Percentiles rank a stretch among this genome's conserved stretches.
Conservation (phyloP, 2,329 filamentous ascomycete species). For the Lasiodiplodia citricola region DNA sequence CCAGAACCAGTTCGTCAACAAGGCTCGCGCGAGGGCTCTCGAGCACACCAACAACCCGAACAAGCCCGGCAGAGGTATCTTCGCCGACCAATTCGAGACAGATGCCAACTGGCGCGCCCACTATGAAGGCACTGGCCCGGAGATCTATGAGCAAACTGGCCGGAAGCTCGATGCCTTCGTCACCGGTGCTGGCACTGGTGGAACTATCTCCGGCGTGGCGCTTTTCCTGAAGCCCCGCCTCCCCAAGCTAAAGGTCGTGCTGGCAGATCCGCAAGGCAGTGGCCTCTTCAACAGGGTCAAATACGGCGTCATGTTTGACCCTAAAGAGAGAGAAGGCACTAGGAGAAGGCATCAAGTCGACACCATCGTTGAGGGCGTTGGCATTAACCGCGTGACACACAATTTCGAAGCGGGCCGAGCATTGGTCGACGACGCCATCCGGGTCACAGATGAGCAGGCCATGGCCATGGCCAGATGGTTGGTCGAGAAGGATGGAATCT, state of each 20-base stretch:
- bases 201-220: conserved; percentile 87
- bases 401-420: conserved; percentile 90
- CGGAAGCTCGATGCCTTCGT: conserved; percentile 85
- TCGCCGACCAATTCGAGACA: conserved; percentile 96
- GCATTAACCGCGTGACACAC: conserved; percentile 89
- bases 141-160: conserved; percentile 80
- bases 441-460: conserved; percentile 87
- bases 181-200: conserved; percentile 90
- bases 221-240: conserved; percentile 78
- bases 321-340: conserved; percentile 88
- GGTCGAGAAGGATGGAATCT: conserved; percentile 93
- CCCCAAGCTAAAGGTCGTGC: conserved; percentile 70
- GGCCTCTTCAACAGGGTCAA: conserved; percentile 91
- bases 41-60: conserved; percentile 68
- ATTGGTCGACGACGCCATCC: conserved; percentile 86
- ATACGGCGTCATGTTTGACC: conserved; percentile 94
- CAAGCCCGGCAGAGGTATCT: conserved; percentile 79
- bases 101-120: conserved; percentile 88
- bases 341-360: conserved; percentile 89
- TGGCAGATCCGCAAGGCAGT: conserved; percentile 93
- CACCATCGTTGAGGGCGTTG: conserved; percentile 93
- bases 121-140: conserved; percentile 80
- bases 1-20: conserved; percentile 91
- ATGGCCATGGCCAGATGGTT: conserved; percentile 94
- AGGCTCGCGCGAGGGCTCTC: conserved; percentile 75